Evolutionary conservation across 2,329 filamentous ascomycete genomes (phyloP), one percentile per base, ranked within the genome.

Genomic region (Fusarium lyarnte): DNA sequence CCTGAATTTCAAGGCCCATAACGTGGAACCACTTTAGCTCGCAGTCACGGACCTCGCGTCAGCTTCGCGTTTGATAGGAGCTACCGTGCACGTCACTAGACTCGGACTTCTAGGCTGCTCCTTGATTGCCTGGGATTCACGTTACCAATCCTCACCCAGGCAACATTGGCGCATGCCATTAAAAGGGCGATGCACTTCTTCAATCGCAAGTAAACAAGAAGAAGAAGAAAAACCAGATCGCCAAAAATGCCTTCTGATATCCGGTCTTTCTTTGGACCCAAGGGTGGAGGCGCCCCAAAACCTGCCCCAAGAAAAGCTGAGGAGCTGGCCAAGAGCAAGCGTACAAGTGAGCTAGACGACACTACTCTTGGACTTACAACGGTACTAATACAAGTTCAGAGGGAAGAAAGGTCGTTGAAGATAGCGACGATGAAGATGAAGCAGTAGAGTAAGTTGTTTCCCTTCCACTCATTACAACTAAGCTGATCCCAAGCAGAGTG

Each of bases 261-360:
- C 78, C 89, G 95, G 79, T 94, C 87, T 76, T 98, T 98, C 83
- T 98, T 98, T 85, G 91, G 92, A 61, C 90, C 92, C 69, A 94
- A 94, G 81, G 89, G 90, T 57, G 87, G 88, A 75, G 84, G 87
- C 47, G 84, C 87, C 21, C 82, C 86, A 52, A 86, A 88, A 75
- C 83, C 85, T 39, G 76, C 82, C 16, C 74, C 83, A 6, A 86
- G 85, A 78, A 85, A 87, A 77, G 79, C 79, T 43, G 85, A 85
- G 63, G 83, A 84, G 55, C 74, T 85, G 19, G 67, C 81, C 53
- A 85, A 86, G 69, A 84, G 81, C 69, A 82, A 84, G 69, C 82
- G 86, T 69, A 78, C 79, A 69, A 88, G 85, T 87, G 77, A 59
- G 85, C 78, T 59, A 13, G 52, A 10, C 29, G 41, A 54, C 60